Base-by-base conservation (phyloP, 495 filamentous ascomycete genomes). In the Neurospora tetraspora region DNA sequence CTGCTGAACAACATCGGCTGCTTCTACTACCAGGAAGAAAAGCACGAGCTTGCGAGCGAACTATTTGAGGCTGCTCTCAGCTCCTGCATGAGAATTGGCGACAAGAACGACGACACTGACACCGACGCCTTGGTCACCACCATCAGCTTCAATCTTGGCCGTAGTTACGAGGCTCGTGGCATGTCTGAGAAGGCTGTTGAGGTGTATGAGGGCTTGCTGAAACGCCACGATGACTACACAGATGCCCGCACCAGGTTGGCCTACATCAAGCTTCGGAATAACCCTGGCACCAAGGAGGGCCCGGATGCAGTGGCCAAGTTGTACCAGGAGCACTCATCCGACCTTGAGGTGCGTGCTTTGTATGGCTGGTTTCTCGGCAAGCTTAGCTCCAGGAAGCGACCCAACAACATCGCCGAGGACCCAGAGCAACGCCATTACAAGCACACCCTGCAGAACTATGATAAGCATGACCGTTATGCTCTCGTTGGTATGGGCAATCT, bases 401-500 rank as follows among this genome's bases (percentile, higher is more conserved):
- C 89, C 2, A 81, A 88, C 68, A 95, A 96, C 77, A 86, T 98
- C 69, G 89, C 89, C 14, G 96, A 98, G 72, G 96, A 99, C 75
- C 90, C 88, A 34, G 96, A 99, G 80, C 89, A 96, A 75, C 89
- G 94, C 6, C 94, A 97, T 78, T 94, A 95, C 85, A 99, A 98
- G 82, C 94, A 98, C 78, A 97, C 94, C 1, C 85, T 99, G 20
- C 94, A 97, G 79, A 88, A 94, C 75, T 91, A 93, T 79, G 94
- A 98, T 81, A 98, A 99, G 85, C 96, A 98, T 79, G 96, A 99
- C 77, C 89, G 93, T 16, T 99, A 98, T 80, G 91, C 96, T 5
- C 84, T 99, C 39, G 93, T 94, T 12, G 95, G 92, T 7, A 98
- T 99, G 96, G 96, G 96, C 23, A 99, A 99, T 81, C 81, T 98